These are phyloP conservation scores for Fusarium circinatum DNA, from an alignment of 2,329 filamentous ascomycete species.

Conservation along the genomic window DNA sequence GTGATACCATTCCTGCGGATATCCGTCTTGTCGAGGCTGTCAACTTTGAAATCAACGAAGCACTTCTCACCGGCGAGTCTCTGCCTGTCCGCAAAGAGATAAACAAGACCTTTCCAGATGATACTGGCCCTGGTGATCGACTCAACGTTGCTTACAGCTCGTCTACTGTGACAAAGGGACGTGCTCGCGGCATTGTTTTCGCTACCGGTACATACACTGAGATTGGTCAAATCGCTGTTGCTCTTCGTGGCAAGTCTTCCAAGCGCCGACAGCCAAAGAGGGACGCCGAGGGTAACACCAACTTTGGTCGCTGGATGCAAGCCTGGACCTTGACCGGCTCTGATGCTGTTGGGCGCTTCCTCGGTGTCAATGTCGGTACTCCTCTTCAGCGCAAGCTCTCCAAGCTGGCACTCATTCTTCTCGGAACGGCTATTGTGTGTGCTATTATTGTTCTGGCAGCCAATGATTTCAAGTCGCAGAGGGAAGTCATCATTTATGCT, in stretches of 20 bases:
- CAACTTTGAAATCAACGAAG: slow-evolving; percentile 76
- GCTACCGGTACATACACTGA: slow-evolving; percentile 71
- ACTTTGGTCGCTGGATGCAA: slow-evolving; percentile 47
- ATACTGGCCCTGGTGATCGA: slow-evolving; percentile 64
- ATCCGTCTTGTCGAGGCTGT: slow-evolving; percentile 66
- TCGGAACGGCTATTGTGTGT: slow-evolving; percentile 73
- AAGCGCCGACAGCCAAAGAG: slow-evolving; percentile 53
- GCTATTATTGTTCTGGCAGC: slow-evolving; percentile 76
- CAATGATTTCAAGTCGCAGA: slow-evolving; percentile 63
- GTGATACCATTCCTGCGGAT: slow-evolving; percentile 71
- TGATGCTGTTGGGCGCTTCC: slow-evolving; percentile 69
- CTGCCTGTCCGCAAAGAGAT: slow-evolving; percentile 67
- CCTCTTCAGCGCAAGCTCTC: slow-evolving; percentile 76
- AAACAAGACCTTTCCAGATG: slow-evolving; percentile 53
- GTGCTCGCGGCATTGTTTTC: slow-evolving; percentile 68
- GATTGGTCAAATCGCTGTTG: slow-evolving; percentile 68
- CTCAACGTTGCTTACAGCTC: slow-evolving; percentile 72
- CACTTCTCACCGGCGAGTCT: slow-evolving; percentile 72
- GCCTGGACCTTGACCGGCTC: slow-evolving; percentile 54
- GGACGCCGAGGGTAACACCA: slow-evolving; percentile 54
- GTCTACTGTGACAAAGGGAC: slow-evolving; percentile 70
- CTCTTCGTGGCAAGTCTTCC: slow-evolving; percentile 53
- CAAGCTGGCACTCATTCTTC: slow-evolving; percentile 72
- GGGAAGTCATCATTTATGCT: slow-evolving; percentile 68
- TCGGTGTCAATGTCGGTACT: slow-evolving; percentile 75